These are phyloP conservation scores for Fusarium dimerum DNA, from an alignment of 2,329 filamentous ascomycete species.

Conservation along the genomic window DNA sequence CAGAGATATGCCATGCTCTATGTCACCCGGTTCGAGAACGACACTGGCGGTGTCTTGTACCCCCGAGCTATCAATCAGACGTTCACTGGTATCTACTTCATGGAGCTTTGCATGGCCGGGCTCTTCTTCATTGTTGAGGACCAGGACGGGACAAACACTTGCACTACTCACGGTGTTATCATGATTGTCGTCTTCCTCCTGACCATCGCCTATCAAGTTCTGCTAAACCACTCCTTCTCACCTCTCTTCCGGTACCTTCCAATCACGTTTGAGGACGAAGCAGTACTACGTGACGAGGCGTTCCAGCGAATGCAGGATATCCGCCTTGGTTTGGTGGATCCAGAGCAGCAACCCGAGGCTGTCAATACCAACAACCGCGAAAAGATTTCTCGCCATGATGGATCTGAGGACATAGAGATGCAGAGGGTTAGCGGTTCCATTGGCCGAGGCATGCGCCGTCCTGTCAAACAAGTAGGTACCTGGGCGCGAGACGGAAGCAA, in stretches of 20 bases:
- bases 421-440: slow-evolving; percentile 36
- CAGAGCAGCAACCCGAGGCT: slow-evolving; percentile 48
- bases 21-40: slow-evolving; percentile 83
- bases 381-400: slow-evolving; percentile 30
- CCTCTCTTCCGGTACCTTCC: slow-evolving; percentile 88
- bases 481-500: slow-evolving; percentile 48
- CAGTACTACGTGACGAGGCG: slow-evolving; percentile 83
- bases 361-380: slow-evolving; percentile 45
- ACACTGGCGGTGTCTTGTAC: slow-evolving; percentile 91
- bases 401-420: slow-evolving; percentile 42
- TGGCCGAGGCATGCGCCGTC: slow-evolving; percentile 40
- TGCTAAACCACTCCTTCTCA: slow-evolving; percentile 80
- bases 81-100: slow-evolving; percentile 91
- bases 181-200: slow-evolving; percentile 77
- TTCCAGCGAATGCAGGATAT: slow-evolving; percentile 78
- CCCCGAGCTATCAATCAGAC: slow-evolving; percentile 92
- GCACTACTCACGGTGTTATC: slow-evolving; percentile 74
- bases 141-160: slow-evolving; percentile 53
- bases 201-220: slow-evolving; percentile 75
- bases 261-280: slow-evolving; percentile 94
- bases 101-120: slow-evolving; percentile 88
- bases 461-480: slow-evolving; percentile 44
- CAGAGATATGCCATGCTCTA: slow-evolving; percentile 98
- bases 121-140: slow-evolving; percentile 80
- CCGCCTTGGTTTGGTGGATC: slow-evolving; percentile 62